Evolutionary conservation across 2,329 filamentous ascomycete species (phyloP), one percentile per base, ranked within the genome.

Genomic region (Beauveria asiatica): DNA sequence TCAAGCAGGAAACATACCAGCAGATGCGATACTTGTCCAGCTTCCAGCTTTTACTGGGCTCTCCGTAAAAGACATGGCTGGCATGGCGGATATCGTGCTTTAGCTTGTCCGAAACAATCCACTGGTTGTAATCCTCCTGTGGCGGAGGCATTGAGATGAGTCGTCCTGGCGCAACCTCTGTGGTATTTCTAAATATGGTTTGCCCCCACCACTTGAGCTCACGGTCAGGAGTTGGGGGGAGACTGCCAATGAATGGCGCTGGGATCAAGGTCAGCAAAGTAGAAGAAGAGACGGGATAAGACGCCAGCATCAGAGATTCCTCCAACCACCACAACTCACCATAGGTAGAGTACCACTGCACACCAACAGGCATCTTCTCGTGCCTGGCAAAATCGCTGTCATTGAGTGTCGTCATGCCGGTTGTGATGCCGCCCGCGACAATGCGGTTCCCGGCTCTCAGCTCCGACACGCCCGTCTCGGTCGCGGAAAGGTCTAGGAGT

Each of bases 1-100:
- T 25, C 11, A 5, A 5, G 13, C 17, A 13, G 5, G 2, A 2
- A 5, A 73, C 80, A 70, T 70, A 87, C 85, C 85, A 88, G 78
- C 85, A 88, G 61, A 88, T 83, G 6, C 85, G 78, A 67, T 86
- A 80, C 67, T 85, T 82, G 60, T 80, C 79, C 70, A 85, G 79
- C 63, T 81, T 78, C 83, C 82, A 86, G 48, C 72, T 68, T 13
- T 75, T 76, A 37, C 80, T 79, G 21, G 80, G 79, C 53, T 78
- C 76, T 9, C 84, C 85, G 64, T 85, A 87, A 64, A 85, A 86
- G 1, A 82, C 75, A 50, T 79, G 72, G 60, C 80, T 82, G 2
- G 82, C 79, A 49, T 81, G 73, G n/a, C 76, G 68, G 44, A 87
- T 82, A 62, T 87, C 84, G 46, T 82, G 73, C 68, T 84, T 82